Evolutionary conservation across 331 rosid species (phyloP).

Genomic region (Quercus phellos): DNA sequence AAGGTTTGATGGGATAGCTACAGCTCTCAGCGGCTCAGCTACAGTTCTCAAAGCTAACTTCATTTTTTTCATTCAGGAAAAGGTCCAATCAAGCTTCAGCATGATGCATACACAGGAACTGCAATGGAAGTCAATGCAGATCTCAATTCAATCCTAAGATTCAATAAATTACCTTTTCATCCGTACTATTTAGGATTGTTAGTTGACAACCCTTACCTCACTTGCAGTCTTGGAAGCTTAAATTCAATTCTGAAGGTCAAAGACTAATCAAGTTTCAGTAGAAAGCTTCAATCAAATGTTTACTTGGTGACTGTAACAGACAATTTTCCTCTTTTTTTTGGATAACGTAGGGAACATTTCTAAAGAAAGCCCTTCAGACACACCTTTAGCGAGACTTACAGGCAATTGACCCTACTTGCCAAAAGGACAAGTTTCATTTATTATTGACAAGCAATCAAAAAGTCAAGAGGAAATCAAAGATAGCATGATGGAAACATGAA

Average conservation of each 20-base stretch:
- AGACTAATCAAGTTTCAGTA: background rate
- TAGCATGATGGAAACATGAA: background rate
- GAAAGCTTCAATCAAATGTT: background rate
- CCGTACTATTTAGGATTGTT: no score
- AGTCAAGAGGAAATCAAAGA: background rate
- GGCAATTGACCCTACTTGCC: no score
- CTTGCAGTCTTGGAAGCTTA: background rate
- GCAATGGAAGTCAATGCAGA: no score
- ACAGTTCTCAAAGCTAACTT: background rate
- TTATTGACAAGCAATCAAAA: background rate
- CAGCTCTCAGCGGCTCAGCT: background rate
- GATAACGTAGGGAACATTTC: no score
- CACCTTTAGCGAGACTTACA: no score
- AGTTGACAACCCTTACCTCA: no score
- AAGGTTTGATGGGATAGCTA: no score
- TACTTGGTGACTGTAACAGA: background rate
- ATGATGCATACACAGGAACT: no score
- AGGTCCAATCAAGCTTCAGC: background rate
- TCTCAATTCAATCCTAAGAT: no score
- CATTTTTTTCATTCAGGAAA: background rate
- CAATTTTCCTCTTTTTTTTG: no score
- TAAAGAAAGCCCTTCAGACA: no score
- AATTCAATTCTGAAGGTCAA: background rate
- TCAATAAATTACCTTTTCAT: no score
- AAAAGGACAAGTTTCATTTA: background rate